Evolutionary conservation across 192 early-diverging fungal species (phyloP), one percentile per base, ranked within the genome.

Genomic region (Coemansia sp.): DNA sequence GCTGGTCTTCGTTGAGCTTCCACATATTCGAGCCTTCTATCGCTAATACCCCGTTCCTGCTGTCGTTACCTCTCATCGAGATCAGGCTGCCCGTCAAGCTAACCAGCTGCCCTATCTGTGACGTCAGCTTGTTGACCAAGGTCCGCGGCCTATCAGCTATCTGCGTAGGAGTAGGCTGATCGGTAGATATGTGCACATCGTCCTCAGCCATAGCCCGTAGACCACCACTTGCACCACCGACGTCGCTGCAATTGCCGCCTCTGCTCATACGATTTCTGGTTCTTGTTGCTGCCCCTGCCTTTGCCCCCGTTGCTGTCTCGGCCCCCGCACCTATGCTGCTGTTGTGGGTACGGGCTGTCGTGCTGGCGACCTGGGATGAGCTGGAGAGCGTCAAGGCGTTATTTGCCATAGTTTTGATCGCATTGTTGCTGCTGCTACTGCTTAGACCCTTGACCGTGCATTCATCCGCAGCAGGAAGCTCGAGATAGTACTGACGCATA

Each of bases 401-500:
- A 18, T 22, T 4, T 9, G 14, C 8, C 3, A 28, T 30, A 35
- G 27, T 9, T 10, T 14, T 7, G 52, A 5, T 17, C n/a, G 9
- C 17, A 5, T 19, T 38, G 51, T 28, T 44, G 20, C 29, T 47
- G 29, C 29, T 47, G 42, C 42, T 44, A 30, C 46, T 47, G 32
- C 46, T 47, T 9, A 17, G 14, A 0, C 46, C 46, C 17, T 47
- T 47, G n/a, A 47, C 29, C 4, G 5, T 18, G 29, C 46, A 29
- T 13, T 47, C 46, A 32, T 47, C 46, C 14, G 46, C 34, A 2
- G 43, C 28, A 2, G 63, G 69, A 47, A 65, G 30, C 3, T 72
- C 69, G 37, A 72, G 34, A 34, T 60, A 72, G 26, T 68, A 68
- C n/a, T 65, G 45, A 19, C 65, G 64, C 60, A 64, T 50, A 33